These are phyloP conservation scores for Eucalyptus lansdowneana DNA, from an alignment of 345 rosid species.

Conservation along the genomic window DNA sequence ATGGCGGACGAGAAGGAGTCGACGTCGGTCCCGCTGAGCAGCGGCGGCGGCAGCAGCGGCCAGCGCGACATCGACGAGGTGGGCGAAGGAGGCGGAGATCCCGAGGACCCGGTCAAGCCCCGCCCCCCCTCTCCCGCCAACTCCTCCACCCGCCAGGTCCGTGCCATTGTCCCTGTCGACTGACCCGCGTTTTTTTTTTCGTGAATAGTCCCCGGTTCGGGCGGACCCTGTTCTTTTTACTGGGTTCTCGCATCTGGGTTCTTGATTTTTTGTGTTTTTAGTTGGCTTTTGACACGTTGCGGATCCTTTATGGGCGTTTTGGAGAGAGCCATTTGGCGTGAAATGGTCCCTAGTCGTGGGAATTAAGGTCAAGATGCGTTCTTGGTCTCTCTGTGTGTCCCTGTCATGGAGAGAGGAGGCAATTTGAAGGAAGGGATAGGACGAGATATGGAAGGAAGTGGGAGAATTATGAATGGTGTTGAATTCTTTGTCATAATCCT, in stretches of 20 bases:
- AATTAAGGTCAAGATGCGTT: neutral
- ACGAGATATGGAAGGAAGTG: neutral
- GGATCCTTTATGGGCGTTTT: neutral
- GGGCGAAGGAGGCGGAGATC: conserved; percentile 13
- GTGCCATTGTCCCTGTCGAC: neutral
- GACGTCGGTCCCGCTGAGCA: conserved; percentile 38
- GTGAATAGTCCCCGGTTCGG: neutral
- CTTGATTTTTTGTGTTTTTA: neutral
- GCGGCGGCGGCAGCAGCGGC: conserved; percentile 7
- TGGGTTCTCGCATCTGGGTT: neutral
- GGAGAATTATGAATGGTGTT: neutral
- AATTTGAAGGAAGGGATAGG: neutral
- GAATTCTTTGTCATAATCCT: neutral
- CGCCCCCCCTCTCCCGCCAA: conserved; percentile 31
- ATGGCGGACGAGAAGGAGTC: conserved; percentile 62
- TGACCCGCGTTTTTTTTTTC: neutral
- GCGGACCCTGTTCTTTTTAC: neutral
- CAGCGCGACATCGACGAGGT: conserved; percentile 23
- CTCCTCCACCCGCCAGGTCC: conserved; percentile 60
- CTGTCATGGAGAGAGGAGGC: neutral
- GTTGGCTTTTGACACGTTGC: neutral
- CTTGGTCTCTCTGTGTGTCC: neutral
- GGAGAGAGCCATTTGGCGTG: neutral
- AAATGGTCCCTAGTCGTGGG: neutral
- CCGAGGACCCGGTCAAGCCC: conserved; percentile 52